Base-by-base conservation (phyloP, 73 alveolate species). In the Paramecium sexaurelia region DNA sequence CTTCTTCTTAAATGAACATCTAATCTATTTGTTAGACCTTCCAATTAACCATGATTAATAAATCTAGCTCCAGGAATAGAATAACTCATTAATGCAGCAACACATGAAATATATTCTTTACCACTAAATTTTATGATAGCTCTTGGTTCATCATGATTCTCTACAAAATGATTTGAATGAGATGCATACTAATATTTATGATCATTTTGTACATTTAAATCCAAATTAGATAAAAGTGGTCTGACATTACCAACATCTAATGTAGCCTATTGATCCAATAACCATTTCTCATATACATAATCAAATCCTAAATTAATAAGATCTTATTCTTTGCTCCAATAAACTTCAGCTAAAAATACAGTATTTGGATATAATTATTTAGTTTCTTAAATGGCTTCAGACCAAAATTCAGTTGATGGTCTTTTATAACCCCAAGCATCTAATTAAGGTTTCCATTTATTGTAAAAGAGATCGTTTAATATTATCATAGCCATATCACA, bases 121-220 rank as follows among this genome's bases (percentile, higher is more conserved):
- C 96, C 96, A 87, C 87, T 36, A 24, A 78, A 78, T 27, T 92
- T 92, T 57, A 41, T 55, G 7, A 92, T 87, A 3, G 87, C 94
- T 92, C 96, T 92, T 78, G 92, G 86, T 92, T 92, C 96, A 92
- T 92, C 96, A 86, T 92, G 96, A 92, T 92, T 92, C 87, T 92
- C 96, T 20, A 92, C 92, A 86, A 92, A 92, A 92, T 92, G 96
- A 26, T 88, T 55, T 9, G 94, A 68, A 92, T 86, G 94, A 3
- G 75, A 35, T 43, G 91, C 92, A 45, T 55, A 88, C 47, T 47
- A 29, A 0, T 10, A 1, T 2, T 40, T 78, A 7, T 15, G 5
- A 41, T 35, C 1, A 78, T 1, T 29, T 13, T 19, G 8, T 78
- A 78, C 90, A 40, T 78, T 39, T 1, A 78, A 78, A 43, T 43